These are phyloP conservation scores for Tricholoma bakamatsutake DNA, from an alignment of 768 basidiomycete species.

Conservation along the genomic window DNA sequence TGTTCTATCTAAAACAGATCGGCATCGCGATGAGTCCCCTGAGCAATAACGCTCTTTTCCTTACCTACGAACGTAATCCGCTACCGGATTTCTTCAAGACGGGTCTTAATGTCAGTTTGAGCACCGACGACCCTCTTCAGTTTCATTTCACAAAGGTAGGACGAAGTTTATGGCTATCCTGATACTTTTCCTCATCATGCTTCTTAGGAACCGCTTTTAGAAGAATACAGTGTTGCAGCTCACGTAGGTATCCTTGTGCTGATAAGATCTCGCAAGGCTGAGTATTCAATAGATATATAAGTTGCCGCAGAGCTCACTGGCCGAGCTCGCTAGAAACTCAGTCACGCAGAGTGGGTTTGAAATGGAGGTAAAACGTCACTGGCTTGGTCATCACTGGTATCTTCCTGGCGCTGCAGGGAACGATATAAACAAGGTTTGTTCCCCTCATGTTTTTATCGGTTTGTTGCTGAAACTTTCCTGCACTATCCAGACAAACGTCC, in stretches of 20 bases:
- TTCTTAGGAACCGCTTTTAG: conserved; percentile 80
- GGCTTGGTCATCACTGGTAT: conserved; percentile 93
- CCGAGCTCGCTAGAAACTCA: conserved; percentile 97
- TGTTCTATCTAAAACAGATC: conserved; percentile 97
- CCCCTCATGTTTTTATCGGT: not conserved
- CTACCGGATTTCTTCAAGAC: conserved; percentile 96
- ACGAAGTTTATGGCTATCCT: not conserved
- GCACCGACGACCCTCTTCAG: conserved; percentile 93
- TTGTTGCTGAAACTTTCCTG: conserved; percentile 1
- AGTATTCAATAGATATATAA: conserved; percentile 75
- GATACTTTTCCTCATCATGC: not conserved
- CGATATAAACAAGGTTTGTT: conserved; percentile 84
- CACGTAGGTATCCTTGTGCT: conserved; percentile 50
- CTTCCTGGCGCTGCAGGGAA: conserved; percentile 90
- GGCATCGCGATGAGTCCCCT: conserved; percentile 98
- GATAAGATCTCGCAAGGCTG: not conserved
- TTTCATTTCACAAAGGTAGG: conserved; percentile 97
- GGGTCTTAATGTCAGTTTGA: conserved; percentile 92
- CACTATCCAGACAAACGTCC: conserved; percentile 83
- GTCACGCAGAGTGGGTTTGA: conserved; percentile 97
- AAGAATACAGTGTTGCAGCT: conserved; percentile 97
- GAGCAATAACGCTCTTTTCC: conserved; percentile 95
- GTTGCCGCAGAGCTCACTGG: conserved; percentile 87
- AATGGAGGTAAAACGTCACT: conserved; percentile 95
- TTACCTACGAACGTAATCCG: conserved; percentile 95